phyloP scores from a whole-genome alignment of 371 early-diverging fungal genomes.

The Mucor sp. region DNA sequence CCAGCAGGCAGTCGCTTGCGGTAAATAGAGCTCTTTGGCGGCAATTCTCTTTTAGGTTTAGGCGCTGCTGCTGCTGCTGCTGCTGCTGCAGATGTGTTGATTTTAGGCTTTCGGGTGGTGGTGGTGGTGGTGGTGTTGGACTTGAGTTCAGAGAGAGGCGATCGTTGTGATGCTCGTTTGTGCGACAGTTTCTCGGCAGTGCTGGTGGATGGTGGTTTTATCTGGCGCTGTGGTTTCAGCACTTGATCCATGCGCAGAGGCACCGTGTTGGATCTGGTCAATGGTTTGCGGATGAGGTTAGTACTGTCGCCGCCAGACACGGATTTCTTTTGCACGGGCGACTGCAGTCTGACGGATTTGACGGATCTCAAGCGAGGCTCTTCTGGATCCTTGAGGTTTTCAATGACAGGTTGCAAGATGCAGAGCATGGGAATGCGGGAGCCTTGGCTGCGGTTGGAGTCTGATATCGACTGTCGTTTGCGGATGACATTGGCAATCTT shows the following conservation, averaged over 20 bases:
- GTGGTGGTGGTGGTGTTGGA: background rate
- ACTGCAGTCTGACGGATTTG: conserved; percentile 1
- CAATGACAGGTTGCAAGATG: conserved; percentile 20
- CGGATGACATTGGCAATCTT: conserved; percentile 36
- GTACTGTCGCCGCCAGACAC: background rate
- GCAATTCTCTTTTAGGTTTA: conserved; percentile 14
- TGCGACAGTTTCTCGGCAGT: background rate
- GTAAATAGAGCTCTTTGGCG: conserved; percentile 30
- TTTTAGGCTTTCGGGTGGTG: conserved; percentile 8
- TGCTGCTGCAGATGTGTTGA: background rate
- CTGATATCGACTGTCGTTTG: conserved; percentile 41
- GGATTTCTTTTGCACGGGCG: conserved; percentile 1
- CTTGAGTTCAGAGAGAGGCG: conserved; percentile 6
- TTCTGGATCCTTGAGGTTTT: background rate
- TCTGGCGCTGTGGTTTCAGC: background rate
- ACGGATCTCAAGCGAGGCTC: background rate
- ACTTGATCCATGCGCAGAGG: conserved; percentile 20
- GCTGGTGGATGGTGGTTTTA: conserved; percentile 6
- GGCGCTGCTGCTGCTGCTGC: conserved; percentile 7
- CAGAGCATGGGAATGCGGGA: conserved; percentile 47
- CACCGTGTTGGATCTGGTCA: conserved; percentile 22
- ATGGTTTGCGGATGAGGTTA: conserved; percentile 6
- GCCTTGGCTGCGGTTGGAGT: conserved; percentile 41
- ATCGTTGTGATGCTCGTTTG: conserved; percentile 11
- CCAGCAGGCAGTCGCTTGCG: conserved; percentile 39